Conservation (phyloP, 169 alveolate genomes). For the Plasmodium yoelii region DNA sequence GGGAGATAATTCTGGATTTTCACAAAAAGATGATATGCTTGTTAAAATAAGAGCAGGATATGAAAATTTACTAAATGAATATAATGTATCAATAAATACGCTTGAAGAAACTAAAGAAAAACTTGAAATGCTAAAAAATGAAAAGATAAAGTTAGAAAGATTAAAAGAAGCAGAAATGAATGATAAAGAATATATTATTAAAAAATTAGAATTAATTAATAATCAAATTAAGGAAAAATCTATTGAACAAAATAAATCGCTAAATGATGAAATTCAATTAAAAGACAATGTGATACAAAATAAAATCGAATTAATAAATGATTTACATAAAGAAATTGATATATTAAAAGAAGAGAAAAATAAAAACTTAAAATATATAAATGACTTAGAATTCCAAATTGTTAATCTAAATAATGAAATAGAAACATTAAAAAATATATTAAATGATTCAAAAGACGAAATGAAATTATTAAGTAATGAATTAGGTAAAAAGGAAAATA, state of each 20-base stretch:
- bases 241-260: slow-evolving; percentile 29
- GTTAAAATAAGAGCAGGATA: slow-evolving; percentile 18
- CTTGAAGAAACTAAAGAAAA: slow-evolving; percentile 40
- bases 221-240: slow-evolving; percentile 38
- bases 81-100: slow-evolving; percentile 28
- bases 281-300: slow-evolving; percentile 55
- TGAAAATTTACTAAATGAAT: slow-evolving; percentile 49
- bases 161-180: slow-evolving; percentile 47
- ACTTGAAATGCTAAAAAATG: slow-evolving; percentile 25
- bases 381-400: slow-evolving; percentile 52
- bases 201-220: slow-evolving; percentile 57
- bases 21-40: slow-evolving; percentile 34
- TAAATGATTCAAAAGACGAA: slow-evolving; percentile 61
- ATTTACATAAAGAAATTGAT: slow-evolving; percentile 27
- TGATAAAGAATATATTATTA: slow-evolving; percentile 61
- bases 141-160: slow-evolving; percentile 47
- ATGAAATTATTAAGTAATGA: slow-evolving; percentile 3
- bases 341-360: slow-evolving; percentile 17
- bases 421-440: slow-evolving; percentile 27
- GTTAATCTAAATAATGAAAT: slow-evolving; percentile 60
- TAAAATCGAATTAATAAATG: slow-evolving; percentile 23
- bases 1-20: not conserved
- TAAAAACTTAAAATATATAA: slow-evolving; percentile 20
- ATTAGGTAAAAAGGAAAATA: slow-evolving; percentile 46
- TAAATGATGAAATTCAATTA: slow-evolving; percentile 19